Conservation (phyloP, 306 rosid species). For the Glycyrrhiza uralensis region DNA sequence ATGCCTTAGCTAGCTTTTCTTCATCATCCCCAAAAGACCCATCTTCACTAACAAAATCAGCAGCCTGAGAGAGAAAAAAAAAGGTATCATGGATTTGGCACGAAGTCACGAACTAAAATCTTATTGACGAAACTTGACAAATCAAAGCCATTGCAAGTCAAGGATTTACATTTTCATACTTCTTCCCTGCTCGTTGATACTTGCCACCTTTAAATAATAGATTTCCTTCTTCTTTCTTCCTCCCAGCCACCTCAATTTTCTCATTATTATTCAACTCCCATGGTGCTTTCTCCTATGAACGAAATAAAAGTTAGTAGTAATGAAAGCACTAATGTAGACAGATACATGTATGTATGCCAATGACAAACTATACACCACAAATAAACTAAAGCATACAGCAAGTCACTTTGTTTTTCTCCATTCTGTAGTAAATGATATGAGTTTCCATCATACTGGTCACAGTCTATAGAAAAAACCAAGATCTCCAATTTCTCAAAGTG, state of each 20-base stretch:
- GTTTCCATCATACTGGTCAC: neutral
- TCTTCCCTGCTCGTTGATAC: slow-evolving; percentile 51
- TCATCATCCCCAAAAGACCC: slow-evolving; percentile 47
- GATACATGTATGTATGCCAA: neutral
- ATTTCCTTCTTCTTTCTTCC: slow-evolving; percentile 77
- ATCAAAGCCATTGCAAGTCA: slow-evolving; percentile 9
- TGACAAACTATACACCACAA: neutral
- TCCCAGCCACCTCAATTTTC: slow-evolving; percentile 59
- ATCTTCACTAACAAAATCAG: slow-evolving; percentile 57
- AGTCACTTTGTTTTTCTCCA: slow-evolving; percentile 11
- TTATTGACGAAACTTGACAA: neutral
- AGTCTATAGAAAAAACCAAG: neutral
- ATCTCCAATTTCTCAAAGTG: neutral
- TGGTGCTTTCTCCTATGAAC: slow-evolving; percentile 59
- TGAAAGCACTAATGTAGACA: neutral
- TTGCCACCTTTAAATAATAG: slow-evolving; percentile 48
- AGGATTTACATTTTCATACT: slow-evolving; percentile 54
- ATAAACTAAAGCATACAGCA: slow-evolving; percentile 17
- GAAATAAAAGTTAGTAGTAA: slow-evolving; percentile 10
- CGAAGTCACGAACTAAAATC: neutral
- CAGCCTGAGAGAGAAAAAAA: slow-evolving; percentile 45
- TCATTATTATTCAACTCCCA: slow-evolving; percentile 58
- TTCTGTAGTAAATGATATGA: slow-evolving; percentile 15
- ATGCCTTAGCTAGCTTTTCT: slow-evolving; percentile 40
- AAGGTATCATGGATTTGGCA: slow-evolving; percentile 4